A percentile compares a stretch with the other conserved stretches of the same genome.
phyloP scores from a whole-genome alignment of 805 yeast genomes.

The Scheffersomyces ergatensis region DNA sequence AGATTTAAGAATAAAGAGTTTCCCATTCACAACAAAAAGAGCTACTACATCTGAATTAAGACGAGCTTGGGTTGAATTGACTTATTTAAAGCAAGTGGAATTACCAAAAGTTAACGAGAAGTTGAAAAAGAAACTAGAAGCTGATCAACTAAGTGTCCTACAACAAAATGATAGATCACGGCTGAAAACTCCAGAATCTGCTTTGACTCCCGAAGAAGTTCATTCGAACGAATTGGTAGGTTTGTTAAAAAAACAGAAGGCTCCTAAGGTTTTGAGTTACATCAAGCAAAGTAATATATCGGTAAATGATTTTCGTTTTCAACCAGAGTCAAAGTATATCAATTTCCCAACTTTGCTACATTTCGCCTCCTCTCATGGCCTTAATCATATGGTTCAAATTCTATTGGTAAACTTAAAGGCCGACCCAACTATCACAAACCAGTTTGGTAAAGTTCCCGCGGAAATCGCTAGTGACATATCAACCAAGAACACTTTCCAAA shows the following conservation, averaged over 20 bases:
- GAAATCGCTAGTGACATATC: slow-evolving; percentile 56
- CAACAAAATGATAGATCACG: slow-evolving; percentile 5
- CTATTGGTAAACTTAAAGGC: slow-evolving; percentile 65
- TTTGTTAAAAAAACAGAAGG: slow-evolving; percentile 68
- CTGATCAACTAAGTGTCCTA: slow-evolving; percentile 16
- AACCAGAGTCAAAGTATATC: slow-evolving; percentile 52
- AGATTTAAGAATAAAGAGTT: slow-evolving; percentile 62
- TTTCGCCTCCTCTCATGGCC: slow-evolving; percentile 68
- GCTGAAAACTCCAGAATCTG: slow-evolving; percentile 11
- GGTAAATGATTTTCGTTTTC: slow-evolving; percentile 46
- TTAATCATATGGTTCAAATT: slow-evolving; percentile 63
- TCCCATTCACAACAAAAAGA: slow-evolving; percentile 89
- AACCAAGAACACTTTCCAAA: slow-evolving; percentile 58
- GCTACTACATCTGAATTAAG: slow-evolving; percentile 82
- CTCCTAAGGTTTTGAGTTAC: slow-evolving; percentile 68
- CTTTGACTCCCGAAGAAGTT: slow-evolving; percentile 31
- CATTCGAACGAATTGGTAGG: slow-evolving; percentile 58
- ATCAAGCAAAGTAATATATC: slow-evolving; percentile 56
- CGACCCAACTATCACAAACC: slow-evolving; percentile 60
- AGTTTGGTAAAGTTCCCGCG: slow-evolving; percentile 60
- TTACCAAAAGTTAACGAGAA: slow-evolving; percentile 49
- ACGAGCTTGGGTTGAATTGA: slow-evolving; percentile 77
- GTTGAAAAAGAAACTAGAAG: slow-evolving; percentile 7
- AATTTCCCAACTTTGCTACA: slow-evolving; percentile 75
- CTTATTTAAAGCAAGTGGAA: slow-evolving; percentile 54